Conservation (phyloP, 176 grass and related monocot species). For the Eragrostis curvula region DNA sequence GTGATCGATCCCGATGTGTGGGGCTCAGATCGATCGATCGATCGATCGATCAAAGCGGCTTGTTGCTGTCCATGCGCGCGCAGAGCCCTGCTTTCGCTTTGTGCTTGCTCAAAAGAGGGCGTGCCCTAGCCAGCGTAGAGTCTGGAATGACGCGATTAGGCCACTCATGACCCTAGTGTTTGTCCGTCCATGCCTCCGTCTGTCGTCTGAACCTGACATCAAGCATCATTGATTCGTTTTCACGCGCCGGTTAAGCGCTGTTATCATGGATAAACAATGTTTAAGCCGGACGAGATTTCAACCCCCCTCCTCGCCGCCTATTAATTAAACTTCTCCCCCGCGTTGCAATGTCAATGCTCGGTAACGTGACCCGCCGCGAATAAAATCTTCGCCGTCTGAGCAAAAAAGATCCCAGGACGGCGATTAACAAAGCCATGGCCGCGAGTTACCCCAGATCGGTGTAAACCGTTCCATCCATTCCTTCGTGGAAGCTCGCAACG, state of each 20-base stretch:
- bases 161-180: slow-evolving; percentile 18
- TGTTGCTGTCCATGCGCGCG: background rate
- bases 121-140: background rate
- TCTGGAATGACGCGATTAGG: slow-evolving; percentile 6
- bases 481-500: slow-evolving; percentile 29
- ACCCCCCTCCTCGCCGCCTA: background rate
- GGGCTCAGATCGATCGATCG: background rate
- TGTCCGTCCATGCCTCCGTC: background rate
- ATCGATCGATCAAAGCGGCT: slow-evolving; percentile 5
- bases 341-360: slow-evolving; percentile 8
- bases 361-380: background rate
- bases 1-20: slow-evolving; percentile 47
- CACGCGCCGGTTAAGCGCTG: background rate
- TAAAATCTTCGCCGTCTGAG: slow-evolving; percentile 11
- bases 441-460: background rate
- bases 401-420: slow-evolving; percentile 1
- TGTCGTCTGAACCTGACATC: slow-evolving; percentile 1
- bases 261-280: background rate
- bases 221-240: background rate
- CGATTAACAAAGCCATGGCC: background rate
- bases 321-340: background rate
- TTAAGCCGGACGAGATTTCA: background rate
- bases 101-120: slow-evolving; percentile 39
- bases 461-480: background rate
- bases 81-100: slow-evolving; percentile 27